These are phyloP conservation scores for Colletotrichum tabaci DNA, from an alignment of 2,329 filamentous ascomycete species.

Conservation along the genomic window DNA sequence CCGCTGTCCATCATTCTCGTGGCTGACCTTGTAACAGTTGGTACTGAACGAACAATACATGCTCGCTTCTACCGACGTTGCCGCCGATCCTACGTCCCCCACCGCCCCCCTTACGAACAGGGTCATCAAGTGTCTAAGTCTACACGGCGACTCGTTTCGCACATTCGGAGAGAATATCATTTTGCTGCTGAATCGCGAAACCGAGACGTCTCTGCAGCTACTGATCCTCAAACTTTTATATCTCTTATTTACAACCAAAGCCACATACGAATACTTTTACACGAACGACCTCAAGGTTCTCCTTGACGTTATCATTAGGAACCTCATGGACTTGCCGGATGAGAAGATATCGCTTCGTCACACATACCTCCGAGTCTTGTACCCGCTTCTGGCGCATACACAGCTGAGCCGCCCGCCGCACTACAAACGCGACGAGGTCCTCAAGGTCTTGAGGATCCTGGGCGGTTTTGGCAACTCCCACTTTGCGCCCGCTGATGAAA, in stretches of 20 bases:
- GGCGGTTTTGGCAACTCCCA: conserved; percentile 77
- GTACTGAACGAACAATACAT: conserved; percentile 99
- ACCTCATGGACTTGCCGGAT: conserved; percentile 94
- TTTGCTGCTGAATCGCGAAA: conserved; percentile 92
- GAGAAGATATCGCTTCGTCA: conserved; percentile 85
- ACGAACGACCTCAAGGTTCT: conserved; percentile 96
- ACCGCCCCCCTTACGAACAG: conserved; percentile 83
- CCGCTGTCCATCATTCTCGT: conserved; percentile 38
- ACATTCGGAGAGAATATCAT: conserved; percentile 99
- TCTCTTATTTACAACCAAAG: conserved; percentile 90
- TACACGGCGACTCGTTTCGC: conserved; percentile 85
- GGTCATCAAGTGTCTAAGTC: conserved; percentile 90
- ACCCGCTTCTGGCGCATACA: conserved; percentile 91
- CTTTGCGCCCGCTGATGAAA: conserved; percentile 86
- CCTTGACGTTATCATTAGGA: conserved; percentile 95
- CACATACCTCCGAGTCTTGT: conserved; percentile 93
- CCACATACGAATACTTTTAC: conserved; percentile 98
- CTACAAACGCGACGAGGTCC: conserved; percentile 91
- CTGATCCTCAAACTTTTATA: conserved; percentile 98
- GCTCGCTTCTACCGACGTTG: conserved; percentile 76
- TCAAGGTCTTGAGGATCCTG: conserved; percentile 81
- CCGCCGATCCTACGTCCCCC: conserved; percentile 56
- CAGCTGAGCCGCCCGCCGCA: conserved; percentile 89
- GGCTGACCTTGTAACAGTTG: conserved; percentile 69
- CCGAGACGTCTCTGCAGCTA: conserved; percentile 92